Evolutionary conservation across 2,329 filamentous ascomycete species (phyloP), one percentile per base, ranked within the genome.

Genomic region (Zymoseptoria brevis): DNA sequence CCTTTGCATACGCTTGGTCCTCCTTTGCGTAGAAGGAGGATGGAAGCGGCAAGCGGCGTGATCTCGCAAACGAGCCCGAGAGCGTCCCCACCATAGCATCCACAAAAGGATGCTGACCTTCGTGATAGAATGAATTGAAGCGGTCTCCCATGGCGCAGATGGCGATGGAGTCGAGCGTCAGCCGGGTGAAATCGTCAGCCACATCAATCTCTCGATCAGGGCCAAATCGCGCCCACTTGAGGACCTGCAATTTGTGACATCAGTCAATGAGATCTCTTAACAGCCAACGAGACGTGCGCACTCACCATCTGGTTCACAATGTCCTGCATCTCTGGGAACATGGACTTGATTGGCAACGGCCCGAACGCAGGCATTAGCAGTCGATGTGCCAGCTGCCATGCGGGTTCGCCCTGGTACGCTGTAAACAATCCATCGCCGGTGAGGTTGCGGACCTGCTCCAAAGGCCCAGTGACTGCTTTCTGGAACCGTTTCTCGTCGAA

Each of bases 141-240:
- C 87, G 83, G 60, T 80, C 87, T 45, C 82, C 82, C 61, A 66
- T 63, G 9, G 58, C 58, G 49, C 64, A 65, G n/a, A 91, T 78
- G 1, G 85, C 86, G 8, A 91, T 79, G 0, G 87, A 87, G 69
- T 91, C 88, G 2, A 91, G 79, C 0, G 87, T 84, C 30, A 90
- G 75, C n/a, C 87, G 81, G 2, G 87, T 89, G 62, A 89, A 88
- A 71, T 89, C 86, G 19, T 87, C 84, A 0, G 82, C 80, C 0
- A 83, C 81, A 51, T 79, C 75, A 59, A 91, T 87, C 8, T 80
- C 75, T 51, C 79, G 71, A 1, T 77, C 71, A 1, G 83, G 74
- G 0, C 87, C 87, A 64, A 75, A 69, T 19, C 77, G 72, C 22
- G 67, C 70, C 68, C 67, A 73, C 50, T 69, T 71, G 41, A 74